Evolutionary conservation across 164 flowering plant genomes (phyloP).

Genomic region (Annona squamosa): DNA sequence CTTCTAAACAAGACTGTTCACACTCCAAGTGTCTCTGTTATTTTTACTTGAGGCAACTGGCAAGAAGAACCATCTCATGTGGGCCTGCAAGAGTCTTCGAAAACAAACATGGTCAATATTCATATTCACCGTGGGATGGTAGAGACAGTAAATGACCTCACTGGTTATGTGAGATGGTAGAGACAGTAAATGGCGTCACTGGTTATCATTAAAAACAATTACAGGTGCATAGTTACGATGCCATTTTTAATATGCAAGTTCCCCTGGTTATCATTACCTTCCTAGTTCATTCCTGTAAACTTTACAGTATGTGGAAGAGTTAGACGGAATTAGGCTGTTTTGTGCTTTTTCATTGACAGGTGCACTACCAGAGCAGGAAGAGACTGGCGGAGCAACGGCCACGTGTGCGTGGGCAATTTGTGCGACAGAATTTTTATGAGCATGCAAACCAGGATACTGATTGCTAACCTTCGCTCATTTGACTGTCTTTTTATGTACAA

Average conservation of each 20-base stretch:
- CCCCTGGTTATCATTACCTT: background rate
- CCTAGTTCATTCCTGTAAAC: background rate
- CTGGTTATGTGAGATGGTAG: background rate
- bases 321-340: slow-evolving; percentile 9
- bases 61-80: background rate
- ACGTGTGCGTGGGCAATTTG: slow-evolving; percentile 76
- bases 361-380: slow-evolving; percentile 74
- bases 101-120: background rate
- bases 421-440: slow-evolving; percentile 34
- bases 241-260: background rate
- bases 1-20: background rate
- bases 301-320: slow-evolving; percentile 1
- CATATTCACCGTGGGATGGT: background rate
- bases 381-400: slow-evolving; percentile 74
- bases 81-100: background rate
- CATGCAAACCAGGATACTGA: slow-evolving; percentile 21
- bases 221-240: too few species aligned
- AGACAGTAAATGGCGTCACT: background rate
- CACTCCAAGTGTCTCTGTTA: background rate
- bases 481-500: slow-evolving; percentile 18
- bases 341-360: slow-evolving; percentile 30
- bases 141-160: background rate
- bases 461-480: slow-evolving; percentile 15
- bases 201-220: too few species aligned
- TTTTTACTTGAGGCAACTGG: background rate